Percentiles rank a stretch among this genome's conserved stretches.
phyloP scores from a whole-genome alignment of 2,329 filamentous ascomycete genomes.

The Xylogone sp. region DNA sequence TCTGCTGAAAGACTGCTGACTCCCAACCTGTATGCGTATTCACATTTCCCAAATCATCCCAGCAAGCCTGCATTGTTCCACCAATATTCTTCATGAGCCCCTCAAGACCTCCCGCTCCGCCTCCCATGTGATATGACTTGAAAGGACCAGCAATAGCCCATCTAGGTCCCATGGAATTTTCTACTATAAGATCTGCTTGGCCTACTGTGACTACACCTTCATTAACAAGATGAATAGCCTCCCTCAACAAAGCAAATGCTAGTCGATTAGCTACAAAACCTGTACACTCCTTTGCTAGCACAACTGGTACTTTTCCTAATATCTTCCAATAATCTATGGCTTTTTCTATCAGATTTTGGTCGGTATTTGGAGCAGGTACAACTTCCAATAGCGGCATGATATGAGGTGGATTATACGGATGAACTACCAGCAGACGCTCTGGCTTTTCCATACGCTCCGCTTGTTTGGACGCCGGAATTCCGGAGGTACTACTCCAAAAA shows the following conservation, averaged over 20 bases:
- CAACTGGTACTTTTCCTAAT: slow-evolving; percentile 38
- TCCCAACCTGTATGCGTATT: slow-evolving; percentile 42
- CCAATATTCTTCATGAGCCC: slow-evolving; percentile 54
- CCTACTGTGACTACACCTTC: slow-evolving; percentile 47
- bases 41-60: slow-evolving; percentile 40
- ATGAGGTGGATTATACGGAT: slow-evolving; percentile 60
- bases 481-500: slow-evolving; percentile 56
- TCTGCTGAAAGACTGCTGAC: slow-evolving; percentile 38
- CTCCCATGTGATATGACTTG: slow-evolving; percentile 55
- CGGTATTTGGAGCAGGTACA: slow-evolving; percentile 44
- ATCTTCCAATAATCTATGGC: slow-evolving; percentile 43
- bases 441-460: slow-evolving; percentile 32
- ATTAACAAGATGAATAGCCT: slow-evolving; percentile 49
- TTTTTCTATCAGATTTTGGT: slow-evolving; percentile 29
- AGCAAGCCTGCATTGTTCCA: slow-evolving; percentile 49
- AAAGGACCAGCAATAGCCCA: slow-evolving; percentile 55
- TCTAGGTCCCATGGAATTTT: slow-evolving; percentile 46
- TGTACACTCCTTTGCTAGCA: slow-evolving; percentile 45
- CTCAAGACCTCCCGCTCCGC: slow-evolving; percentile 47
- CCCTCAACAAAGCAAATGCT: slow-evolving; percentile 51
- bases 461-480: slow-evolving; percentile 51
- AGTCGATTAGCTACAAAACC: slow-evolving; percentile 57
- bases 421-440: slow-evolving; percentile 48
- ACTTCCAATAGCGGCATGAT: slow-evolving; percentile 59
- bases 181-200: slow-evolving; percentile 51